phyloP scores from a whole-genome alignment of 2,329 filamentous ascomycete species.

The Neofusicoccum laricinum region DNA sequence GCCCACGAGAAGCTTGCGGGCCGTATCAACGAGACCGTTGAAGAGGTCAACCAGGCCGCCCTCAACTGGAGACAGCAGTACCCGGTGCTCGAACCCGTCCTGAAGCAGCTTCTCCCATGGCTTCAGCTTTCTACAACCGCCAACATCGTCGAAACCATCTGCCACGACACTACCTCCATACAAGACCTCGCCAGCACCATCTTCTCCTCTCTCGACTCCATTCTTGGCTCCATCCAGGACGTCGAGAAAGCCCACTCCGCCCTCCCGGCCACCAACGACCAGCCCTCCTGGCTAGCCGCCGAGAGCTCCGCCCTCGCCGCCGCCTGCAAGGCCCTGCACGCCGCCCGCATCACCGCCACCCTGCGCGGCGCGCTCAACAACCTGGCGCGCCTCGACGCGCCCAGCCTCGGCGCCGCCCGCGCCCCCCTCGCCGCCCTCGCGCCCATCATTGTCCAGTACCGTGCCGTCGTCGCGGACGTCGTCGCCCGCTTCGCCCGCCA shows the following conservation, averaged over 20 bases:
- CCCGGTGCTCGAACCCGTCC: background rate
- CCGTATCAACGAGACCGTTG: background rate
- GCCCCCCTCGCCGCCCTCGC: slow-evolving; percentile 60
- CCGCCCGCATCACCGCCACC: slow-evolving; percentile 51
- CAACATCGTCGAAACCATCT: background rate
- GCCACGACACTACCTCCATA: slow-evolving; percentile 4
- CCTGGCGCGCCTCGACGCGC: slow-evolving; percentile 38
- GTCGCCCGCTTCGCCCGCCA: slow-evolving; percentile 59
- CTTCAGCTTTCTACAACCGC: background rate
- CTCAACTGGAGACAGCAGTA: background rate
- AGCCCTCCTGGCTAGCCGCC: slow-evolving; percentile 62
- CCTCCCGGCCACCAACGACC: slow-evolving; percentile 59
- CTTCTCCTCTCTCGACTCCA: slow-evolving; percentile 66
- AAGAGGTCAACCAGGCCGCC: background rate
- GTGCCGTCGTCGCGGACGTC: slow-evolving; percentile 57
- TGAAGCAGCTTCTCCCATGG: slow-evolving; percentile 1
- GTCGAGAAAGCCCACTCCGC: slow-evolving; percentile 56
- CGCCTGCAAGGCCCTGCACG: slow-evolving; percentile 59
- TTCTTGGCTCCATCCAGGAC: slow-evolving; percentile 77
- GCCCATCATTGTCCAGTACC: slow-evolving; percentile 75
- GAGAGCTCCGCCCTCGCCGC: slow-evolving; percentile 32
- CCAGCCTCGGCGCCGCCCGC: slow-evolving; percentile 44
- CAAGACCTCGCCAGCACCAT: slow-evolving; percentile 56
- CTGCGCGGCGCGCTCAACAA: slow-evolving; percentile 45
- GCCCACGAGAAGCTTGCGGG: background rate